These are phyloP conservation scores for Beauveria brongniartii DNA, from an alignment of 2,329 filamentous ascomycete genomes.

Conservation along the genomic window DNA sequence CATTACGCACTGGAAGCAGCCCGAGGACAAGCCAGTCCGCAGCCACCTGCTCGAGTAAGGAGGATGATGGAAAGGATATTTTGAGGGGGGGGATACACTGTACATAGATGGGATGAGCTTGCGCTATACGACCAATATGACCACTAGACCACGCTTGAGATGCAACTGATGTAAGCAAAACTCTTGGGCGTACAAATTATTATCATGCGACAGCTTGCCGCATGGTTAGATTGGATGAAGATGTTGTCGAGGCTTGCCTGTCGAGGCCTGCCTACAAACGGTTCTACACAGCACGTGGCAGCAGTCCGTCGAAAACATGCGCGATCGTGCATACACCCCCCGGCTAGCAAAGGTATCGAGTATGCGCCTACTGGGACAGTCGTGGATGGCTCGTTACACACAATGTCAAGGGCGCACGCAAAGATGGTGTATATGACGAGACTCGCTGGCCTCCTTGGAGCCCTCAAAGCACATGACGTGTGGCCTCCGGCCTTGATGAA, in stretches of 20 bases:
- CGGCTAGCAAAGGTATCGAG: not conserved
- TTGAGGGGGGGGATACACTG: not conserved
- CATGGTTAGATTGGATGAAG: too few species aligned
- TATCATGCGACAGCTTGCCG: too few species aligned
- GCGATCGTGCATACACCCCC: not conserved
- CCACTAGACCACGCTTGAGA: not conserved
- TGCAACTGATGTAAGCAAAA: not conserved
- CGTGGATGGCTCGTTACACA: too few species aligned
- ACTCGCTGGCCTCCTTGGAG: not conserved
- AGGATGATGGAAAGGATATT: not conserved
- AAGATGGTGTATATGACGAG: too few species aligned
- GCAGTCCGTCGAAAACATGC: not conserved
- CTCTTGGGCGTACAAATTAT: too few species aligned
- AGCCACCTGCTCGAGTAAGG: conserved; percentile 17
- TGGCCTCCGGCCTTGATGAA: not conserved
- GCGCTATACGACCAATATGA: conserved; percentile 1
- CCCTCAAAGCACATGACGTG: not conserved
- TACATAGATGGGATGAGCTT: not conserved
- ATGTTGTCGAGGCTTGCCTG: too few species aligned
- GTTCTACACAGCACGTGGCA: not conserved
- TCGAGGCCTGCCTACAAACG: too few species aligned
- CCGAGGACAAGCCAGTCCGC: conserved; percentile 25
- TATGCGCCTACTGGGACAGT: not conserved
- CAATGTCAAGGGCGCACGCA: too few species aligned
- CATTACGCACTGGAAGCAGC: conserved; percentile 51